A percentile compares a stretch with the other conserved stretches of the same genome.
Evolutionary conservation across 1,139 yeast species (phyloP).

Genomic region (Sugiyamaella xylanicola): DNA sequence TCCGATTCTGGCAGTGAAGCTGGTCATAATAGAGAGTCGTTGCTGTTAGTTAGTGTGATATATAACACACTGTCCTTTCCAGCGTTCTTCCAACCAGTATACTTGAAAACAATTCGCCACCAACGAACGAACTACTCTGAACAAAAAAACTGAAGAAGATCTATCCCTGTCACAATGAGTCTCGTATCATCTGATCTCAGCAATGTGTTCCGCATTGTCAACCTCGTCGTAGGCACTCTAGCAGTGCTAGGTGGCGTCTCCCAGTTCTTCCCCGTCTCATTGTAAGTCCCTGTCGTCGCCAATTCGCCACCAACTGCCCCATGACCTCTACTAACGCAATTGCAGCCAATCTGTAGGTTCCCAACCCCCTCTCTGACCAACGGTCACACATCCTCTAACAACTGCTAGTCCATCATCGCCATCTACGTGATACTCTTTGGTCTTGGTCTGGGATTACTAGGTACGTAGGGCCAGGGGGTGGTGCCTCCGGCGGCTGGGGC

Average conservation of each 20-base stretch:
- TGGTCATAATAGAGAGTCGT: too few relatives aligned
- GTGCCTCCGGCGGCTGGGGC: background rate
- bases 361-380: too few relatives aligned
- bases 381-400: too few relatives aligned
- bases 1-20: background rate
- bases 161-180: conserved; percentile 25
- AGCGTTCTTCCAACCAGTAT: too few relatives aligned
- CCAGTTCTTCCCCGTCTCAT: conserved; percentile 56
- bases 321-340: too few relatives aligned
- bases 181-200: conserved; percentile 35
- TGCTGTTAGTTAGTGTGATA: too few relatives aligned
- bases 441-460: conserved; percentile 55
- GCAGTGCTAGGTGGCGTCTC: conserved; percentile 58
- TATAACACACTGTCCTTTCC: too few relatives aligned
- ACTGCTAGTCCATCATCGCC: conserved; percentile 55
- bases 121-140: too few relatives aligned
- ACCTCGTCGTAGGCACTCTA: conserved; percentile 63
- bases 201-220: conserved; percentile 63
- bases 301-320: background rate
- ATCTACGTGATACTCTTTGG: conserved; percentile 60
- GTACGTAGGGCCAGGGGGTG: conserved; percentile 41
- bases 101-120: too few relatives aligned
- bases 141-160: too few relatives aligned
- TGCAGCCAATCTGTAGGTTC: background rate
- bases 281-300: conserved; percentile 46